Evolutionary conservation across 768 basidiomycete species (phyloP).

Genomic region (Clavulina sp.): DNA sequence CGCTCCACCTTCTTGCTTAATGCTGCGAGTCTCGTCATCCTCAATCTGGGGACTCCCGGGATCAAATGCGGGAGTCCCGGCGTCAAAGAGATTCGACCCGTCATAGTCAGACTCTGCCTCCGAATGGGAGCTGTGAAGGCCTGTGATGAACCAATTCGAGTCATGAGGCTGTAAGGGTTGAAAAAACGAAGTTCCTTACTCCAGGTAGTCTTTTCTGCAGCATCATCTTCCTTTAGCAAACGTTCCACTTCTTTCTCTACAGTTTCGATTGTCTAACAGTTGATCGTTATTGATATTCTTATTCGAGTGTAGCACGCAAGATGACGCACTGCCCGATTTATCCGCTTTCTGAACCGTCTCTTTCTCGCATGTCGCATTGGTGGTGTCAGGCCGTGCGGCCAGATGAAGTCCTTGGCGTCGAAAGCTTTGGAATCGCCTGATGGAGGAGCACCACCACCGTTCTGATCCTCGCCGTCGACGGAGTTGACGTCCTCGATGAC

Average conservation of each 20-base stretch:
- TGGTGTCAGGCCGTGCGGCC: conserved; percentile 91
- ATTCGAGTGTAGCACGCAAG: background rate
- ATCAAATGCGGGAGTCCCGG: conserved; percentile 31
- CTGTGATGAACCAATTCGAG: too few relatives aligned
- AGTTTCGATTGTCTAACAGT: conserved; percentile 68
- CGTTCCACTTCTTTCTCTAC: conserved; percentile 88
- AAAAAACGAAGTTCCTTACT: conserved; percentile 34
- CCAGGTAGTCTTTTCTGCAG: conserved; percentile 60
- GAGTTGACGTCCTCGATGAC: background rate
- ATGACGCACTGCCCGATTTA: conserved; percentile 52
- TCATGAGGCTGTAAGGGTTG: too few relatives aligned
- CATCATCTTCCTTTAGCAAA: conserved; percentile 59
- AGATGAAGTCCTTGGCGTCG: conserved; percentile 90
- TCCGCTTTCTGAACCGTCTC: conserved; percentile 78
- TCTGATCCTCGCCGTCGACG: conserved; percentile 60
- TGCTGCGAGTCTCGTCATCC: conserved; percentile 25
- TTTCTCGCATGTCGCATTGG: conserved; percentile 82
- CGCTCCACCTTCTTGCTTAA: conserved; percentile 37
- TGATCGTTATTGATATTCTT: background rate
- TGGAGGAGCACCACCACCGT: conserved; percentile 50
- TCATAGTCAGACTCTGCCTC: conserved; percentile 75
- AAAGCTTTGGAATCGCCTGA: conserved; percentile 47
- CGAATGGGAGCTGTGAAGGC: too few relatives aligned
- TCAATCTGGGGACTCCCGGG: conserved; percentile 40
- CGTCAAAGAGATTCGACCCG: conserved; percentile 44